Base-by-base conservation (phyloP, 345 rosid genomes). In the Balakata baccata region DNA sequence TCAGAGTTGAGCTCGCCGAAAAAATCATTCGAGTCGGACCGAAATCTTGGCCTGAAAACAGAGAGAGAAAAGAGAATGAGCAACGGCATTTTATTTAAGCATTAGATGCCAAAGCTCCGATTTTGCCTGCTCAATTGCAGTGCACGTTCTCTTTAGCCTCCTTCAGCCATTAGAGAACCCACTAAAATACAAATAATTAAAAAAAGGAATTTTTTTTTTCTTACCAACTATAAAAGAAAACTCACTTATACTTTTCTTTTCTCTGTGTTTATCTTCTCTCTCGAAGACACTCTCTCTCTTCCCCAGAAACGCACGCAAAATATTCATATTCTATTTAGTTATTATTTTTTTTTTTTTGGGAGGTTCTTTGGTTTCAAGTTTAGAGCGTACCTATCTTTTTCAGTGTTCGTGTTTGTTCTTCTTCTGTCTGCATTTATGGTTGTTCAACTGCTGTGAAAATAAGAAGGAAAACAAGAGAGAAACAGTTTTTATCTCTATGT, bases 371-470 rank as follows among this genome's bases (percentile, higher is more conserved):
- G 52, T 73, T 67, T 53, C 38, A 34, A 58, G 56, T 71, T 46
- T 51, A 11, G 43, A 61, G 20, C 56, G 75, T 68, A 57, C 34
- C 75, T 5, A 3, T 4, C 29, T 54, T 53, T 43, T 69, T 74
- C 56, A 45, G 63, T 58, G 41, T 62, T 68, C 63, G 61, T 63
- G 62, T 72, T 66, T 69, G 10, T 66, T 74, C 64, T 73, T 70
- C 60, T 20, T 66, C 20, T 69, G 78, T 69, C 74, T 64, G 60
- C 74, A 61, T 50, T 81, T 67, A 57, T 41, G 78, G 78, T 81
- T 72, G 89, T 81, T 84, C 85, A 84, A 71, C 87, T 81, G 75
- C 75, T 68, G 50, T 67, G 67, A 60, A 11, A 76, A 75, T 73
- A 17, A 41, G 50, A 22, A 14, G 2, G 69, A 61, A 34, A 54